Evolutionary conservation across 192 early-diverging fungal genomes (phyloP), one percentile per base, ranked within the genome.

Genomic region (Podila epicladia): DNA sequence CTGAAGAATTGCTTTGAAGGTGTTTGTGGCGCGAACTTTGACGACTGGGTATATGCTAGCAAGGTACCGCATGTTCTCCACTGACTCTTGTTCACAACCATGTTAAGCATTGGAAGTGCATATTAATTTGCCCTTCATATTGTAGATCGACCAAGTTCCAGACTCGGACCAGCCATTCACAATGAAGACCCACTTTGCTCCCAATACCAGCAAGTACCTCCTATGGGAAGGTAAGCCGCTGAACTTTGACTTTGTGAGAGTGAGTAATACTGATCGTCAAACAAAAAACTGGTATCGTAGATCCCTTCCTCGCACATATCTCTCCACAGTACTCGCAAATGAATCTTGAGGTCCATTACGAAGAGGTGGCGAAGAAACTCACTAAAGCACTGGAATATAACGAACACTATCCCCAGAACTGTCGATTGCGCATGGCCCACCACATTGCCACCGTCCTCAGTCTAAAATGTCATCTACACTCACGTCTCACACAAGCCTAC

Each of bases 171-270:
- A 69, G 38, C 62, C 83, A 13, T 62, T 83, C n/a, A 85, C 86
- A n/a, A 50, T 82, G 29, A 86, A 87, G 38, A 84, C 88, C 3
- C 86, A 89, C 64, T 87, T 89, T 88, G 85, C 89, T 5, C 89
- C 90, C 24, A 94, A 94, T 64, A 87, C 89, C 67, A 91, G 92
- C 83, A 96, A 96, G 75, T 96, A 92, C 89, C 65, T 95, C 15
- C 83, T 96, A 45, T 96, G 95, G 95, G 92, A 95, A 84, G 91
- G 92, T 91, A 83, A 49, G 13, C 50, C 26, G 9, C 35, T 37
- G 26, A 69, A 33, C 28, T 19, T 38, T 26, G 19, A 31, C 9
- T 17, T 29, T 53, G 45, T 31, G 41, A 1, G 15, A 12, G 41
- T 45, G 41, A 12, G 41, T 45, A 15, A 15, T 45, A 15, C 41